Conservation (phyloP, 345 rosid species). For the Salix suchowensis region DNA sequence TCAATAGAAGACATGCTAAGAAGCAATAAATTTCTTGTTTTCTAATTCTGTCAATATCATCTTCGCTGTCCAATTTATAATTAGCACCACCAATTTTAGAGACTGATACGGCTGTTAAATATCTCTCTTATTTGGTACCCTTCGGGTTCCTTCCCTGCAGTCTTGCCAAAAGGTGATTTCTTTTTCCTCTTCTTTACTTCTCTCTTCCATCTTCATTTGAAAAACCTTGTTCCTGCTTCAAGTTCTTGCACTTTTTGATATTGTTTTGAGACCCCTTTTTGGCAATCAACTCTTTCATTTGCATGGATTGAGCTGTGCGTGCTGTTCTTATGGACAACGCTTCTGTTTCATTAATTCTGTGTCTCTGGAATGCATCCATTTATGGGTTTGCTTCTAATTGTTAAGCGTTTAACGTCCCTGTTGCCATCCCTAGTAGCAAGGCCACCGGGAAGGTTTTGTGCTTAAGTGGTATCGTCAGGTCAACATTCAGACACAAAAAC, state of each 20-base stretch:
- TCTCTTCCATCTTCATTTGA: neutral
- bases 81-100: neutral
- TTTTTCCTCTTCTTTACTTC: neutral
- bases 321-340: neutral
- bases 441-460: neutral
- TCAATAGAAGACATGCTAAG: neutral
- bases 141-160: neutral
- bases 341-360: neutral
- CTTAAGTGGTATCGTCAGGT: neutral
- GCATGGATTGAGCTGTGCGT: neutral
- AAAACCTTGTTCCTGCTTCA: neutral
- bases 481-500: neutral
- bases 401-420: neutral
- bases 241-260: neutral
- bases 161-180: constrained; percentile 4
- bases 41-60: constrained; percentile 5
- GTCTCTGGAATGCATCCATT: neutral
- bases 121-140: neutral
- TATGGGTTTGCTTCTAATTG: neutral
- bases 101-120: neutral
- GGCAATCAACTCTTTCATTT: neutral
- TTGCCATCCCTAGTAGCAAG: no score
- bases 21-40: neutral
- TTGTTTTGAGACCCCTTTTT: neutral
- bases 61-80: neutral